phyloP scores from a whole-genome alignment of 805 yeast species.

The Cyberlindnera euphorbiae region DNA sequence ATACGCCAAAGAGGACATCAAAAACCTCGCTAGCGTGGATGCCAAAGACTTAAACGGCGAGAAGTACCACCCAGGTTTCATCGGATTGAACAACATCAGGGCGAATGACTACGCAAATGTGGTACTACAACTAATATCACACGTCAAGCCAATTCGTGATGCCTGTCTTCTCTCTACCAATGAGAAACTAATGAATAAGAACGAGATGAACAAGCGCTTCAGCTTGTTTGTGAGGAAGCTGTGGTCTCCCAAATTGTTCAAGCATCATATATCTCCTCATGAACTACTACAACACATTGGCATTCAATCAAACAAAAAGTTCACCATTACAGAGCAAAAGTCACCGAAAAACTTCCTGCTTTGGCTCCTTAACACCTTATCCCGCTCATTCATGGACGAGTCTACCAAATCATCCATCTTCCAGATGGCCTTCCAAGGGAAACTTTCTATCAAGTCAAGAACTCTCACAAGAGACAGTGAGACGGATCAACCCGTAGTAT shows the following conservation, averaged over 20 bases:
- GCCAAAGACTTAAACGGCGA: slow-evolving; percentile 39
- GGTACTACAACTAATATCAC: slow-evolving; percentile 50
- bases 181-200: slow-evolving; percentile 14
- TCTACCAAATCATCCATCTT: slow-evolving; percentile 23
- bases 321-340: slow-evolving; percentile 32
- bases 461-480: slow-evolving; percentile 24
- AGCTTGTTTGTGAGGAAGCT: slow-evolving; percentile 48
- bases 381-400: slow-evolving; percentile 23
- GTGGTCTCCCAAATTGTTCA: slow-evolving; percentile 60
- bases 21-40: slow-evolving; percentile 17
- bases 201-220: slow-evolving; percentile 39
- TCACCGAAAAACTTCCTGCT: slow-evolving; percentile 55
- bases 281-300: slow-evolving; percentile 52
- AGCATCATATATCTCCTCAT: slow-evolving; percentile 61
- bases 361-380: slow-evolving; percentile 54
- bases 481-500: slow-evolving; percentile 5
- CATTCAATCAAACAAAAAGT: slow-evolving; percentile 37
- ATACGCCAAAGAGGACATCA: slow-evolving; percentile 31
- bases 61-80: slow-evolving; percentile 54
- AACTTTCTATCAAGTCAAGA: slow-evolving; percentile 30
- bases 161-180: slow-evolving; percentile 31
- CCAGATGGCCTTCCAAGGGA: slow-evolving; percentile 48
- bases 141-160: slow-evolving; percentile 47
- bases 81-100: slow-evolving; percentile 56
- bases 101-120: slow-evolving; percentile 54